Conservation (phyloP, 306 rosid species). For the Calophaca sinica region DNA sequence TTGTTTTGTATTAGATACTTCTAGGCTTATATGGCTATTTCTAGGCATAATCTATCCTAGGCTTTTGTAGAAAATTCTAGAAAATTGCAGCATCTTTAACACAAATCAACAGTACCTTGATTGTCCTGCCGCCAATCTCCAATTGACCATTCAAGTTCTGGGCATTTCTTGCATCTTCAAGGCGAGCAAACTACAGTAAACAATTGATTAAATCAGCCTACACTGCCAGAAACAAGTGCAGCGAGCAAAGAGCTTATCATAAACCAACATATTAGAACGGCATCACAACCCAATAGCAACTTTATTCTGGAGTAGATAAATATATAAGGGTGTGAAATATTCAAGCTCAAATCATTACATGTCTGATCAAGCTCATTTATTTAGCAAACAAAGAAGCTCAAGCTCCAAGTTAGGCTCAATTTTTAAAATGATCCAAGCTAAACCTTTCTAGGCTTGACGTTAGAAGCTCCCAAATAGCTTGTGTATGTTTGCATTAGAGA, state of each 20-base stretch:
- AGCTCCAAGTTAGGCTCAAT: not conserved
- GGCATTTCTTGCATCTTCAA: constrained; percentile 93
- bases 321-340: not conserved
- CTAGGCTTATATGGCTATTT: no score
- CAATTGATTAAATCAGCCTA: constrained; percentile 46
- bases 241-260: constrained; percentile 33
- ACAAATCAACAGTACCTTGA: constrained; percentile 73
- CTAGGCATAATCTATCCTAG: no score
- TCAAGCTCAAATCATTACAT: not conserved
- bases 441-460: no score
- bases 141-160: constrained; percentile 90
- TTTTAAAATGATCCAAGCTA: constrained; percentile 6
- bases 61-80: no score
- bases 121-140: constrained; percentile 86
- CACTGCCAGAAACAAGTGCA: constrained; percentile 43
- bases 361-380: constrained; percentile 3
- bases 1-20: no score
- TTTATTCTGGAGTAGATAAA: constrained; percentile 28
- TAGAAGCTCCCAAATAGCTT: not conserved
- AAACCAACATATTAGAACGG: constrained; percentile 24
- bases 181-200: constrained; percentile 79
- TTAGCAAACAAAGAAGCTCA: not conserved
- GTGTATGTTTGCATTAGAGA: not conserved
- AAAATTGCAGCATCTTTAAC: no score
- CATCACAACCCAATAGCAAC: constrained; percentile 33